Evolutionary conservation across 352 stramenopile species (phyloP).

Genomic region (Thalassiosira ordinaria): DNA sequence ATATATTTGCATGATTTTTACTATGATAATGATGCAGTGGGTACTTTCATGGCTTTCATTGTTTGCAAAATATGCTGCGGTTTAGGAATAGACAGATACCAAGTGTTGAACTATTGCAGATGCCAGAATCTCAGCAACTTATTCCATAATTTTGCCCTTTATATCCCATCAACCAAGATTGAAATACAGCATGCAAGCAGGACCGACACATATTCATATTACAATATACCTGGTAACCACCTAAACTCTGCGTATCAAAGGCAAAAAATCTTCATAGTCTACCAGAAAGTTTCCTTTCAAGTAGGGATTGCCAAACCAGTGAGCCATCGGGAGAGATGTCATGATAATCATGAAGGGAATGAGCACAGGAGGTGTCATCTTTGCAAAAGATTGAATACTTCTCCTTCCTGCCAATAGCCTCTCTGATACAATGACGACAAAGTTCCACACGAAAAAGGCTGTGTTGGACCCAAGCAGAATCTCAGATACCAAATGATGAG

Average conservation of each 20-base stretch:
- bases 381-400: constrained; percentile 14
- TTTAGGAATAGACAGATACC: too few species aligned
- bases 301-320: constrained; percentile 53
- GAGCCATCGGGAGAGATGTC: constrained; percentile 36
- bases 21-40: too few species aligned
- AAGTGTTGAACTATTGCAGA: too few species aligned
- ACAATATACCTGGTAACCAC: too few species aligned
- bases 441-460: constrained; percentile 79
- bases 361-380: constrained; percentile 26
- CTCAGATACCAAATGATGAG: not conserved
- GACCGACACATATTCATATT: too few species aligned
- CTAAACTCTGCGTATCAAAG: constrained; percentile 19
- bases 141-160: too few species aligned
- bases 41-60: too few species aligned
- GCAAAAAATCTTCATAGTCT: constrained; percentile 44
- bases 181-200: too few species aligned
- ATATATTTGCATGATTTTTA: too few species aligned
- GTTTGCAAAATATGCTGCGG: too few species aligned
- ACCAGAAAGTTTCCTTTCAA: constrained; percentile 36
- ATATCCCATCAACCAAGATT: too few species aligned
- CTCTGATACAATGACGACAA: constrained; percentile 64
- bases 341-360: constrained; percentile 59
- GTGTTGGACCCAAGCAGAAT: constrained; percentile 49
- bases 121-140: too few species aligned
- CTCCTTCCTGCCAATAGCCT: constrained; percentile 26